phyloP scores from a whole-genome alignment of 495 filamentous ascomycete genomes.

The Pyrenula aspistea region DNA sequence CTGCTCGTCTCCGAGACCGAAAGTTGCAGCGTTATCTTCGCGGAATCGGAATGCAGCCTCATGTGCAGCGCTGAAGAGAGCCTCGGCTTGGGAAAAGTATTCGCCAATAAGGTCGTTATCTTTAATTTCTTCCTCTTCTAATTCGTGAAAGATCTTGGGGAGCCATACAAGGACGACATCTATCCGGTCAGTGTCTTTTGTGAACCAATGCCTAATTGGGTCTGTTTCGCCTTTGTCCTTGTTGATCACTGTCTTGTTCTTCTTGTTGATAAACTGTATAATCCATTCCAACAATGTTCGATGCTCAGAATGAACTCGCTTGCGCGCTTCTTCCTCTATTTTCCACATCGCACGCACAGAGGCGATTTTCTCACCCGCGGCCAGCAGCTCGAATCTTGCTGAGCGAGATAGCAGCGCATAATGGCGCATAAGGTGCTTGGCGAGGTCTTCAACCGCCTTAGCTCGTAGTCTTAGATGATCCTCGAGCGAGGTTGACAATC shows the following conservation, averaged over 20 bases:
- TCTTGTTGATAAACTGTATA: slow-evolving; percentile 55
- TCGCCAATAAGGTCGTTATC: slow-evolving; percentile 34
- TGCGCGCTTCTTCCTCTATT: slow-evolving; percentile 48
- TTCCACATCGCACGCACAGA: slow-evolving; percentile 78
- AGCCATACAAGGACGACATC: slow-evolving; percentile 62
- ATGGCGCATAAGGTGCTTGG: slow-evolving; percentile 45
- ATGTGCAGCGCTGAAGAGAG: slow-evolving; percentile 60
- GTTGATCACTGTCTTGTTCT: slow-evolving; percentile 51
- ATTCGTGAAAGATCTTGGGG: slow-evolving; percentile 43
- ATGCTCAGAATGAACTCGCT: slow-evolving; percentile 28
- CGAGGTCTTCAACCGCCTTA: slow-evolving; percentile 59
- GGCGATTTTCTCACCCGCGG: slow-evolving; percentile 79
- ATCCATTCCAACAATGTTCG: slow-evolving; percentile 53
- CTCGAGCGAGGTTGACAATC: slow-evolving; percentile 60
- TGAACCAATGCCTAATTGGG: slow-evolving; percentile 67
- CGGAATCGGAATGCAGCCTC: slow-evolving; percentile 67
- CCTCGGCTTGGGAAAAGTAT: slow-evolving; percentile 61
- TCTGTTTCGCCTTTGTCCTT: slow-evolving; percentile 52
- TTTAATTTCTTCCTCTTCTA: slow-evolving; percentile 44
- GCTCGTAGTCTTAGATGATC: slow-evolving; percentile 62
- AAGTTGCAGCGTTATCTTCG: slow-evolving; percentile 47
- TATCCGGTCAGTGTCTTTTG: slow-evolving; percentile 60
- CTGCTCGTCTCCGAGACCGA: slow-evolving; percentile 54
- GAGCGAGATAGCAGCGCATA: slow-evolving; percentile 44
- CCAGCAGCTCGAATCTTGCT: slow-evolving; percentile 71